phyloP scores from a whole-genome alignment of 345 rosid genomes.

The Crucihimalaya himalaica region DNA sequence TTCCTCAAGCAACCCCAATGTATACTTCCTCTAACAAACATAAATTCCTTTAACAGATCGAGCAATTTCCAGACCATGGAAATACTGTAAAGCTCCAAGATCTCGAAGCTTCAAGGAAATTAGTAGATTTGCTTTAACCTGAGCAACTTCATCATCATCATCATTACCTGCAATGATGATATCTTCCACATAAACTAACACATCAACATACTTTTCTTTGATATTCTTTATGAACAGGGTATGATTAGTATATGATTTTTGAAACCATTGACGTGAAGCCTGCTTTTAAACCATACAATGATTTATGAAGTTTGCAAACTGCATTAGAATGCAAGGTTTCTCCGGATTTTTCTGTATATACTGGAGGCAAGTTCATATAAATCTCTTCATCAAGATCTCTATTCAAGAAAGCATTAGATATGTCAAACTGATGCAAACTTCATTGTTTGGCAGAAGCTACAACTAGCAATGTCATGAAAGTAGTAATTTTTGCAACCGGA shows the following conservation, averaged over 20 bases:
- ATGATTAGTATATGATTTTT: neutral
- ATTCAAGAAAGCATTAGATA: neutral
- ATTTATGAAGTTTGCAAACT: neutral
- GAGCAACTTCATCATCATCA: neutral
- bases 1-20: neutral
- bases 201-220: neutral
- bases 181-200: neutral
- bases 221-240: neutral
- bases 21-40: neutral
- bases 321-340: neutral
- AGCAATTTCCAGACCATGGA: neutral
- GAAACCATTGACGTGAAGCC: neutral
- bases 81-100: neutral
- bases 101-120: neutral
- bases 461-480: neutral
- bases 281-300: neutral
- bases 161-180: neutral
- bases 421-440: neutral
- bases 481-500: neutral
- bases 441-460: neutral
- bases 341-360: neutral
- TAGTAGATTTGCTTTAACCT: accelerated
- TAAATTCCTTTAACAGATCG: neutral
- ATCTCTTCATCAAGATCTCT: neutral
- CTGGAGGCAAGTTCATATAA: neutral